Base-by-base conservation (phyloP, 2,329 filamentous ascomycete genomes). In the Gyromitra esculenta region DNA sequence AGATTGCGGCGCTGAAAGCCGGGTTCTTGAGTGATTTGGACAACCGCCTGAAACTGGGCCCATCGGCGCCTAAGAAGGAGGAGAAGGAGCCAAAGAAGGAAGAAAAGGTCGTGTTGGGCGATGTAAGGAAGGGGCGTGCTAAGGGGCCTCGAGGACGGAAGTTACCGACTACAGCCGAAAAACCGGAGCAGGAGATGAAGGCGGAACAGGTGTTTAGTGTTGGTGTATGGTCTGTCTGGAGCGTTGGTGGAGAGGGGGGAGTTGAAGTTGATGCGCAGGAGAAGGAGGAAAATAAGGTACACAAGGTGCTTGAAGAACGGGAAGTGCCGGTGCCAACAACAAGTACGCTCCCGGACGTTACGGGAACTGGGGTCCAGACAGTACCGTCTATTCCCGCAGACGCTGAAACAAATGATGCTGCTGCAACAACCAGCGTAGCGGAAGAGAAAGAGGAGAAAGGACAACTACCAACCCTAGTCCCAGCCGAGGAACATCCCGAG, bases 21-120 rank as follows among this genome's bases (percentile, higher is more conserved):
- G 93, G 92, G 1, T 98, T 99, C 83, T 90, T 99, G 87, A 94
- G 90, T 57, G 95, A 98, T 82, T 86, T 99, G 54, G 97, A 98
- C 84, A 94, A 93, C 81, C 91, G 94, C 63, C 86, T 99, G 37
- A 91, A 93, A 82, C 85, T 97, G 45, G 96, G 96, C 0, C 95
- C 94, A n/a, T 90, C 92, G 80, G 89, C 87, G 8, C 88, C 90
- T 1, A 94, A 93, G 85, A 91, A 92, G 79, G 91, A 92, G 79
- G 87, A 89, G 41, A 84, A 84, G 1, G 87, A 87, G 41, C 87
- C 88, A 76, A 89, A 88, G 75, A 85, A 87, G 79, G 90, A 94
- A 35, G 70, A 78, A 59, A 77, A 72, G 83, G 89, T 88, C 9
- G 94, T 94, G n/a, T 86, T 99, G 35, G 87, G 88, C 25, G 96